These are phyloP conservation scores for Exophiala oligosperma DNA, from an alignment of 2,329 filamentous ascomycete genomes.

Conservation along the genomic window DNA sequence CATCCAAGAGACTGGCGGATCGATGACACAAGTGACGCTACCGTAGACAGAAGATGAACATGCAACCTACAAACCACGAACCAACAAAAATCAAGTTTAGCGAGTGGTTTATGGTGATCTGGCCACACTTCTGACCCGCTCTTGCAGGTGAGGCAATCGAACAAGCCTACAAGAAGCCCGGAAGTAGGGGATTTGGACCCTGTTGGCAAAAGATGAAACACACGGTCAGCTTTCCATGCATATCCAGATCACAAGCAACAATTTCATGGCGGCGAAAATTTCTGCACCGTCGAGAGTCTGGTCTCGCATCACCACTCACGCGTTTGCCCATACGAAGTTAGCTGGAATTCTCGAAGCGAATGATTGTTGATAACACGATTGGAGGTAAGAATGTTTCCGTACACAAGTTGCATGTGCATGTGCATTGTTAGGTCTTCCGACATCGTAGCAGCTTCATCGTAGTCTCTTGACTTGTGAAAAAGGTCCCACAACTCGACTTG, in stretches of 20 bases:
- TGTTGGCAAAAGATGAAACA: conserved; percentile 21
- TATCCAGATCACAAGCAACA: not conserved
- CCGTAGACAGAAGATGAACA: conserved; percentile 2
- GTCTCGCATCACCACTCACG: no score
- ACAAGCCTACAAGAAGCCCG: conserved; percentile 5
- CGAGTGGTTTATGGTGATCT: not conserved
- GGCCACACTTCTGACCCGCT: conserved; percentile 1
- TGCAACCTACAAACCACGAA: not conserved
- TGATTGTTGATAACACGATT: not conserved
- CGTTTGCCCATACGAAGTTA: not conserved
- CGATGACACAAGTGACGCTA: conserved; percentile 11
- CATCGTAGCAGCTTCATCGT: not conserved
- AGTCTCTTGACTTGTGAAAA: not conserved
- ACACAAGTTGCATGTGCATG: not conserved
- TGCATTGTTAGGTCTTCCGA: not conserved
- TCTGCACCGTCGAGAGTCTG: not conserved
- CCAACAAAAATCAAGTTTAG: not conserved
- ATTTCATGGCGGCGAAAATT: not conserved
- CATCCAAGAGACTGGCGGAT: conserved; percentile 2
- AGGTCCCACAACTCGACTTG: not conserved
- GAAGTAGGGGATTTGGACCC: not conserved
- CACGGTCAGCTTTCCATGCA: conserved; percentile 8
- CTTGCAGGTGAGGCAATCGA: not conserved
- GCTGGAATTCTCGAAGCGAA: not conserved
- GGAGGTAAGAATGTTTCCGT: no score